Conservation (phyloP, 2,329 filamentous ascomycete species). For the Onygenales sp. region DNA sequence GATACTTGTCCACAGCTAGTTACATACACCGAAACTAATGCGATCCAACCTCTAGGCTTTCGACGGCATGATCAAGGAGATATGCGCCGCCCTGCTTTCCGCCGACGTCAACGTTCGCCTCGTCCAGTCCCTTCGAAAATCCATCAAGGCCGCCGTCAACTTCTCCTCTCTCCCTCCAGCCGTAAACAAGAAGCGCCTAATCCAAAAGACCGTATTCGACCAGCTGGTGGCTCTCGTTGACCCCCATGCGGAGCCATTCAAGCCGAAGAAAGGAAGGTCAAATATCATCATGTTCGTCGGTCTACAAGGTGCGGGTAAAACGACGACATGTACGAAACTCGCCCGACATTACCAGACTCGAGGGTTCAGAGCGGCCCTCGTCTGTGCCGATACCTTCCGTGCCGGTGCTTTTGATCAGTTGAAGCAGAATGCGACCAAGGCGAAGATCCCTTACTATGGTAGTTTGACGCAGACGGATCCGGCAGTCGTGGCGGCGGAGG, state of each 20-base stretch:
- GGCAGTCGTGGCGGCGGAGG: slow-evolving; percentile 83
- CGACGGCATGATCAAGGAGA: slow-evolving; percentile 97
- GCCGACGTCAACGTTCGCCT: slow-evolving; percentile 96
- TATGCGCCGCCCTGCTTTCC: slow-evolving; percentile 88
- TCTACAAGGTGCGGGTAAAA: slow-evolving; percentile 94
- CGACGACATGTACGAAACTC: slow-evolving; percentile 94
- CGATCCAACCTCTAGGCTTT: slow-evolving; percentile 56
- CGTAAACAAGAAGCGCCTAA: slow-evolving; percentile 96
- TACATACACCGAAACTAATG: slow-evolving; percentile 7
- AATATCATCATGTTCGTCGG: slow-evolving; percentile 99
- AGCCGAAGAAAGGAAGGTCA: slow-evolving; percentile 88
- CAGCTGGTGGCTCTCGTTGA: slow-evolving; percentile 93
- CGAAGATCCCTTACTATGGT: slow-evolving; percentile 97
- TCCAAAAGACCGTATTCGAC: slow-evolving; percentile 96
- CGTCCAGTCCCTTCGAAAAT: slow-evolving; percentile 82
- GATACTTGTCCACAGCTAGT: not conserved
- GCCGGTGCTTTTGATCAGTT: slow-evolving; percentile 96
- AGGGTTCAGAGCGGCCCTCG: slow-evolving; percentile 85
- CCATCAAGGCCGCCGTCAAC: slow-evolving; percentile 83
- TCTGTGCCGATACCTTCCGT: slow-evolving; percentile 97
- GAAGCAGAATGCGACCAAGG: slow-evolving; percentile 98
- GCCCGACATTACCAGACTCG: slow-evolving; percentile 89
- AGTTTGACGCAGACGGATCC: slow-evolving; percentile 94
- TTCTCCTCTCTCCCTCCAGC: slow-evolving; percentile 85
- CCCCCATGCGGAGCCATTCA: slow-evolving; percentile 89